Base-by-base conservation (phyloP, 2,329 filamentous ascomycete genomes). In the Leptographium galeiforme region DNA sequence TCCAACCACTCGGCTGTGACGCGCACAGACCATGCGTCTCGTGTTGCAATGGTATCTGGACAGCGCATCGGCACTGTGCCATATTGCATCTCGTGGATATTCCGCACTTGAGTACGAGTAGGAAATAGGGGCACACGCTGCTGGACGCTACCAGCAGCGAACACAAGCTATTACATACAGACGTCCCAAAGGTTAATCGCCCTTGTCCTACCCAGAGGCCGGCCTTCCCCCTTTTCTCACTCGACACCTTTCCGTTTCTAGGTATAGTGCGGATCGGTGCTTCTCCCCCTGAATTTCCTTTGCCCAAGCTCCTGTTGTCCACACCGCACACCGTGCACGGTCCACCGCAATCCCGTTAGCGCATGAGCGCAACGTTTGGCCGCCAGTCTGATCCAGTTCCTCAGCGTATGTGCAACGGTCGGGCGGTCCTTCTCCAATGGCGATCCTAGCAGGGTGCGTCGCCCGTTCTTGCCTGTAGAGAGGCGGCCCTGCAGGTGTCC, bases 231-330 rank as follows among this genome's bases (percentile, higher is more conserved):
- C 53, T 57, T 57, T 57, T 47, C 16, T 40, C 34, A 30, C 41
- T 54, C 43, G 7, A 12, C 54, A 49, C 58, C 49, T 58, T 60
- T 40, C 58, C 54, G 18, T n/a, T 57, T 57, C 18, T 5, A 36
- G 58, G 32, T 14, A 52, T 57, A 55, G 58, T 52, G 55, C 50
- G 50, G 55, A 50, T 53, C 50, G 51, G 50, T 53, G 50, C 36
- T 50, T 51, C 46, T 40, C 52, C 57, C 57, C 56, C 56, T 58
- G 56, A 58, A 58, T 55, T 56, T 56, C 41, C 38, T 25, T 47
- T 58, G 46, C 34, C 48, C 43, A 52, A 41, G 43, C 32, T 19
- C 41, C 18, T 51, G 51, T 25, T 11, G 55, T 18, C 30, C 53
- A 40, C 33, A 12, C 12, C 18, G 53, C 38, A 53, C 54, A 45